Conservation (phyloP, 495 filamentous ascomycete species). For the Trichoderma virens region DNA sequence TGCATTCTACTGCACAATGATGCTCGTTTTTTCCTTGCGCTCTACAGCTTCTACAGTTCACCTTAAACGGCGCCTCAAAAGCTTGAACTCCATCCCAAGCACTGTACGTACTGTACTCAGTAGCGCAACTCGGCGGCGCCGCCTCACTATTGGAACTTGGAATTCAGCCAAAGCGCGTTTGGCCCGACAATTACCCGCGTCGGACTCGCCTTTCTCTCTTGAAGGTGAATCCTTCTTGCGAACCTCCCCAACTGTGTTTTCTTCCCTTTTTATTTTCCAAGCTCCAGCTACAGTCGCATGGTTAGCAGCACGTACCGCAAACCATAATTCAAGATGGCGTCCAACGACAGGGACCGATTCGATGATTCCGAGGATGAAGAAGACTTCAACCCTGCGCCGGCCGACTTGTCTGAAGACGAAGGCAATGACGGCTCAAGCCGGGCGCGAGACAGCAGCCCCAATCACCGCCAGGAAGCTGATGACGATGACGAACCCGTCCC, state of each 20-base stretch:
- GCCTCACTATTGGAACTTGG: no score
- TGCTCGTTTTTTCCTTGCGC: no score
- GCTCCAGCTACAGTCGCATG: background rate
- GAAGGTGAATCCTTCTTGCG: background rate
- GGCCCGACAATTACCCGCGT: slow-evolving; percentile 2
- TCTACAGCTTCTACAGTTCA: no score
- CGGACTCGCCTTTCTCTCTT: background rate
- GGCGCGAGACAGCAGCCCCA: slow-evolving; percentile 16
- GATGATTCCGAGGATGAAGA: slow-evolving; percentile 63
- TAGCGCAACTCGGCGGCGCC: no score
- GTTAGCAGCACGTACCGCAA: background rate
- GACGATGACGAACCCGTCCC: slow-evolving; percentile 37
- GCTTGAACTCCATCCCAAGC: no score
- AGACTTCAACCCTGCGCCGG: slow-evolving; percentile 62
- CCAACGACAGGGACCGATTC: slow-evolving; percentile 37
- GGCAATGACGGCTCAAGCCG: slow-evolving; percentile 29
- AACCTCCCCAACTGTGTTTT: background rate
- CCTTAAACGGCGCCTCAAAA: no score
- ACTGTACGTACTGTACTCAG: no score
- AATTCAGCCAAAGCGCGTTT: slow-evolving; percentile 5
- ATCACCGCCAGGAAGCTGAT: slow-evolving; percentile 34
- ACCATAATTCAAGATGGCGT: slow-evolving; percentile 34
- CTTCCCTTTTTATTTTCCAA: background rate
- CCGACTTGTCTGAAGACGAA: slow-evolving; percentile 58
- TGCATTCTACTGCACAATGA: no score